A percentile compares a stretch with the other conserved stretches of the same genome.
These are phyloP conservation scores for Gloeophyllum trabeum DNA, from an alignment of 768 basidiomycete genomes.

Conservation along the genomic window DNA sequence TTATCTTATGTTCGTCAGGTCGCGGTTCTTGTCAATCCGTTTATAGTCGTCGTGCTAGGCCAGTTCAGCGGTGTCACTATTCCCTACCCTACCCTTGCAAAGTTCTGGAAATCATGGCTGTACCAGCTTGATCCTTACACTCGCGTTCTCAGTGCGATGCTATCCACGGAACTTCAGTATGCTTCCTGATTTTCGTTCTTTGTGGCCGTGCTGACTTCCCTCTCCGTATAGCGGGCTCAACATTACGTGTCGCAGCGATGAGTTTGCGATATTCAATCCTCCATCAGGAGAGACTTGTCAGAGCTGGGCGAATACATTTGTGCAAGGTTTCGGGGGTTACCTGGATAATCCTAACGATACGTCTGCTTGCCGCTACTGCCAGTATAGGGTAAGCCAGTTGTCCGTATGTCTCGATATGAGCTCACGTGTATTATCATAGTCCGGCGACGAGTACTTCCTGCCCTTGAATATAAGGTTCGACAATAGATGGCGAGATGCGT, in stretches of 20 bases:
- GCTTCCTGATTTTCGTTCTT: neutral
- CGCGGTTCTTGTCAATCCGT: neutral
- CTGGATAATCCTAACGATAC: constrained; percentile 56
- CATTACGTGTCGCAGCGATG: constrained; percentile 42
- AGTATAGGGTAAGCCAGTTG: constrained; percentile 33
- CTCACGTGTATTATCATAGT: constrained; percentile 13
- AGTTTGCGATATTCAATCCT: constrained; percentile 64
- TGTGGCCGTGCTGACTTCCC: neutral
- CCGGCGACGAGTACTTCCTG: constrained; percentile 60
- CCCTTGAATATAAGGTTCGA: constrained; percentile 58
- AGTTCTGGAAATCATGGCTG: constrained; percentile 66
- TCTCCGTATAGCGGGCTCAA: constrained; percentile 1
- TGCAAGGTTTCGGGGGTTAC: constrained; percentile 56
- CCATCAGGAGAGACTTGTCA: constrained; percentile 65
- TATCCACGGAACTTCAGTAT: constrained; percentile 14
- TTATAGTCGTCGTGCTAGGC: neutral
- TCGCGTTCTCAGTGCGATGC: constrained; percentile 56
- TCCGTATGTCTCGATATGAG: too few relatives aligned
- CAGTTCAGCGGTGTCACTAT: neutral
- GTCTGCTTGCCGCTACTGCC: constrained; percentile 59
- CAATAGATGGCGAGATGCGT: constrained; percentile 58
- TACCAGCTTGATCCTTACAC: constrained; percentile 68
- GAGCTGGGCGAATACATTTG: constrained; percentile 62
- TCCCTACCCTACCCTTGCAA: neutral
- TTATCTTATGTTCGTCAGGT: too few relatives aligned